Evolutionary conservation across 2,329 filamentous ascomycete species (phyloP).

Genomic region (Incumbomyces delicatus): DNA sequence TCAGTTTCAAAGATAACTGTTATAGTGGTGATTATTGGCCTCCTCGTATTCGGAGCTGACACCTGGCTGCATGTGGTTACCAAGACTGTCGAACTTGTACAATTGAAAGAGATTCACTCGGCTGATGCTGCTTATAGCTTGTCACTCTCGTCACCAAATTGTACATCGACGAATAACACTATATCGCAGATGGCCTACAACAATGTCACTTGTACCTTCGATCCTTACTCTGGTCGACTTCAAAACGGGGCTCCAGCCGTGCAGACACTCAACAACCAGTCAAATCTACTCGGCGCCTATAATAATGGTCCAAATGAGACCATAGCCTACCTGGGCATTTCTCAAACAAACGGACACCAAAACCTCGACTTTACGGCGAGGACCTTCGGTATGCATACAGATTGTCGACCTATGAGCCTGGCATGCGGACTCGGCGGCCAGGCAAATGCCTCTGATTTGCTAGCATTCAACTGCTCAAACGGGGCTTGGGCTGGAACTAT

Average conservation of each 20-base stretch:
- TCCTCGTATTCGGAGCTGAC: slow-evolving; percentile 17
- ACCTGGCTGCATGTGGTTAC: slow-evolving; percentile 23
- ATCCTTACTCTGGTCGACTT: neutral
- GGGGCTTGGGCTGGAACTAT: slow-evolving; percentile 2
- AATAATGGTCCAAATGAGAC: slow-evolving; percentile 6
- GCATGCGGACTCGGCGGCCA: slow-evolving; percentile 14
- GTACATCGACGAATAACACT: slow-evolving; percentile 1
- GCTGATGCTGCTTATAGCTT: slow-evolving; percentile 3
- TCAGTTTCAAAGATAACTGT: neutral
- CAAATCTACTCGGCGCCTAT: slow-evolving; percentile 2
- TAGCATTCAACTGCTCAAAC: slow-evolving; percentile 9
- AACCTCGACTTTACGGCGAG: slow-evolving; percentile 17
- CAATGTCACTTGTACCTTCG: neutral
- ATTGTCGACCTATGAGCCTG: slow-evolving; percentile 15
- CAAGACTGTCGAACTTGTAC: slow-evolving; percentile 17
- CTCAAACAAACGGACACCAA: neutral
- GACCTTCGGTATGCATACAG: slow-evolving; percentile 15
- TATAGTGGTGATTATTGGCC: slow-evolving; percentile 7
- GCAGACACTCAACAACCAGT: slow-evolving; percentile 8
- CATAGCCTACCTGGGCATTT: slow-evolving; percentile 11
- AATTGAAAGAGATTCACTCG: slow-evolving; percentile 5
- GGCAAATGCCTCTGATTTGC: neutral
- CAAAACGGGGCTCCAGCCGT: neutral
- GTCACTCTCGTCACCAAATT: neutral
- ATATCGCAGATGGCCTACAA: neutral